These are phyloP conservation scores for Cladosporium sp. DNA, from an alignment of 2,329 filamentous ascomycete species.

Conservation along the genomic window DNA sequence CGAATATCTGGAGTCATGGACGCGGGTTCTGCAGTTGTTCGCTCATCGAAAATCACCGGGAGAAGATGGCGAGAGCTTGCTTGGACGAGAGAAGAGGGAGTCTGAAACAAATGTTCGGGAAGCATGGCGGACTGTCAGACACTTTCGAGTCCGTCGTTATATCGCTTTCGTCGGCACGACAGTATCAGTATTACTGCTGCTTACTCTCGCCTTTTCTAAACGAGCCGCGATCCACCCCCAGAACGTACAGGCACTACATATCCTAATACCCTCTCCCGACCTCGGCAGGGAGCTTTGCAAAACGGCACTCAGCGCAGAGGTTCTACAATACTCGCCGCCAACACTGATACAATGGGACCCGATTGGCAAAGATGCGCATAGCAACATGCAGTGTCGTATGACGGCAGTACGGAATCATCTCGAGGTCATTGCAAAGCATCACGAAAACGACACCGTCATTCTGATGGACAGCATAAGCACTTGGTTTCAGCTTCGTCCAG, in stretches of 20 bases:
- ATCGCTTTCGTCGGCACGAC: not conserved
- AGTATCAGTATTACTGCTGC: not conserved
- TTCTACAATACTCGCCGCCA: constrained; percentile 16
- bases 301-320: constrained; percentile 10
- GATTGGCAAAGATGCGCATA: not conserved
- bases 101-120: not conserved
- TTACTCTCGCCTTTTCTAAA: not conserved
- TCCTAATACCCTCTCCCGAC: constrained; percentile 5
- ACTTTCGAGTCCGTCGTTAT: not conserved
- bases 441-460: constrained; percentile 54
- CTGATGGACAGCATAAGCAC: constrained; percentile 59
- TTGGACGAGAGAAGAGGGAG: constrained; percentile 1
- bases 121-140: not conserved
- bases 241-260: constrained; percentile 3
- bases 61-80: not conserved
- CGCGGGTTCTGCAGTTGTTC: too few relatives aligned
- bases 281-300: constrained; percentile 6
- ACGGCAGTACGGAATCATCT: constrained; percentile 16
- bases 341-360: constrained; percentile 14
- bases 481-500: constrained; percentile 60
- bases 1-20: too few relatives aligned
- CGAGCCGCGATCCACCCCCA: too few relatives aligned
- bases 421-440: constrained; percentile 3
- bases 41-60: too few relatives aligned
- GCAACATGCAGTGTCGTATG: constrained; percentile 9